These are phyloP conservation scores for Aspergillus olivimuriae DNA, from an alignment of 495 filamentous ascomycete genomes.

Conservation along the genomic window DNA sequence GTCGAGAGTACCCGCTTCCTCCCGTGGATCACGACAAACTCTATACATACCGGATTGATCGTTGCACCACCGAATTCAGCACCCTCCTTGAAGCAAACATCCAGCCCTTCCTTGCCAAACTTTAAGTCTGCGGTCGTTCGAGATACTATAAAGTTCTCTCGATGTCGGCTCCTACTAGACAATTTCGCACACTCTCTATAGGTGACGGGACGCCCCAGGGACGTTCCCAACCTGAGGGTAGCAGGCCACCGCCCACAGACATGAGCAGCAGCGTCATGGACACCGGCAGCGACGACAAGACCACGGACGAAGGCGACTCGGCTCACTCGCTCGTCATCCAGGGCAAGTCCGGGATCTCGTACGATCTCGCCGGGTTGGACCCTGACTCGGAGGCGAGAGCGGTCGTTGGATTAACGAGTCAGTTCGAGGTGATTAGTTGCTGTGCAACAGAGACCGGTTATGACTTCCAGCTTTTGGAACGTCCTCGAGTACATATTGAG, in stretches of 20 bases:
- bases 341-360: constrained; percentile 35
- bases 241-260: constrained; percentile 13
- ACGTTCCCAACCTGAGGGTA: constrained; percentile 19
- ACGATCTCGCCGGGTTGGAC: constrained; percentile 34
- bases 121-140: neutral
- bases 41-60: constrained; percentile 20
- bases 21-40: constrained; percentile 39
- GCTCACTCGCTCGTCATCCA: constrained; percentile 19
- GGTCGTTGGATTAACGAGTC: constrained; percentile 29
- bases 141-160: neutral
- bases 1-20: constrained; percentile 32
- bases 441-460: constrained; percentile 23
- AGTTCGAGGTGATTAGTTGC: constrained; percentile 33
- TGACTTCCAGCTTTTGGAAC: constrained; percentile 32
- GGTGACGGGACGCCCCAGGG: constrained; percentile 25
- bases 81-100: too few relatives aligned
- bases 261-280: constrained; percentile 2
- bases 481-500: constrained; percentile 26
- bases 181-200: constrained; percentile 36
- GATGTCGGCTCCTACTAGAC: constrained; percentile 38
- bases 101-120: neutral
- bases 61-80: constrained; percentile 6
- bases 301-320: constrained; percentile 15
- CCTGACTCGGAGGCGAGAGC: constrained; percentile 28
- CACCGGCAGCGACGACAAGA: constrained; percentile 14